phyloP scores from a whole-genome alignment of 345 rosid species.

The Acer negundo region DNA sequence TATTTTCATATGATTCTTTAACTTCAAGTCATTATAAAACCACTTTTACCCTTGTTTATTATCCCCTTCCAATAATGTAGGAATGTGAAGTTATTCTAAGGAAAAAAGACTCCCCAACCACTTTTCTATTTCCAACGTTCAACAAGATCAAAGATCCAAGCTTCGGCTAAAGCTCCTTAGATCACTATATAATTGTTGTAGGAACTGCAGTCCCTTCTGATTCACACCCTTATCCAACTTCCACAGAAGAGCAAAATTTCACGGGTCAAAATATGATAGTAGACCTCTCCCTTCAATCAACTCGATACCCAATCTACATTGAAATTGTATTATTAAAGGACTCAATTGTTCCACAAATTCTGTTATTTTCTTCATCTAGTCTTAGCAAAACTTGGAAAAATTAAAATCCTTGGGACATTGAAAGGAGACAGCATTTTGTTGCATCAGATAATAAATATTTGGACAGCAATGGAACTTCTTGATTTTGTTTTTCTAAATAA shows the following conservation, averaged over 20 bases:
- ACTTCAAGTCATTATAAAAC: background rate
- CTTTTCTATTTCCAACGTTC: background rate
- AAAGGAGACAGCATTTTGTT: background rate
- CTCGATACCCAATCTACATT: background rate
- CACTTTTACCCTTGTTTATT: background rate
- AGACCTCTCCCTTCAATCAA: background rate
- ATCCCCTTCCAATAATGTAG: background rate
- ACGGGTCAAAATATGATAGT: background rate
- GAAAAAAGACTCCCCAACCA: background rate
- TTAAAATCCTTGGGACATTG: background rate
- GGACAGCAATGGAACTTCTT: background rate
- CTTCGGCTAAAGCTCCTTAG: background rate
- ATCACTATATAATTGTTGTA: background rate
- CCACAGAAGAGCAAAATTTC: background rate
- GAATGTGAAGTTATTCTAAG: background rate
- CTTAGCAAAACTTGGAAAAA: background rate
- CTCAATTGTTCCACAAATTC: background rate
- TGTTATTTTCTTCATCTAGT: background rate
- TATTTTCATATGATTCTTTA: background rate
- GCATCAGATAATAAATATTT: background rate
- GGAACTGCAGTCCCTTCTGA: background rate
- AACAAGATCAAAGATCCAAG: background rate
- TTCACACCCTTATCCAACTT: slow-evolving; percentile 1
- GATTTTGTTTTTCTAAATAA: background rate
- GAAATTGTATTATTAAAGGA: background rate